A percentile compares a stretch with the other conserved stretches of the same genome.
These are phyloP conservation scores for Dioscorea zingiberensis DNA, from an alignment of 106 monocot genomes.

Conservation along the genomic window DNA sequence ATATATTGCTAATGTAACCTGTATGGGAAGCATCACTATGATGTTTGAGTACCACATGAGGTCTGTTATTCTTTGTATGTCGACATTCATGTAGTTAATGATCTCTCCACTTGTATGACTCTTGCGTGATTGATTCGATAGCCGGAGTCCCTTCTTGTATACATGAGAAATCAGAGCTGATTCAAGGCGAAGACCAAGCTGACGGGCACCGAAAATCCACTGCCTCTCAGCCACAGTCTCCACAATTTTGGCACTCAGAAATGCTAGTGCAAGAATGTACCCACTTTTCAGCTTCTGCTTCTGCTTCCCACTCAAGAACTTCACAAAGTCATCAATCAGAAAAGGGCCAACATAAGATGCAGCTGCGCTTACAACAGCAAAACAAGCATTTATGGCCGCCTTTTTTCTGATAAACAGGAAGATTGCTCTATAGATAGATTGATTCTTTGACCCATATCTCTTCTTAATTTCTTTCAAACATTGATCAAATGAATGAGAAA, in stretches of 20 bases:
- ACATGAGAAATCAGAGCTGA: conserved; percentile 71
- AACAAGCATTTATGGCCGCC: conserved; percentile 67
- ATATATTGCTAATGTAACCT: conserved; percentile 60
- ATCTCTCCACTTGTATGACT: conserved; percentile 80
- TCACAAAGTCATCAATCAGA: conserved; percentile 61
- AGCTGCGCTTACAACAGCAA: conserved; percentile 68
- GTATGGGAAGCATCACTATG: conserved; percentile 82
- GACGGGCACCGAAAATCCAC: conserved; percentile 82
- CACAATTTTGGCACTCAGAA: conserved; percentile 65
- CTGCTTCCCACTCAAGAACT: conserved; percentile 47
- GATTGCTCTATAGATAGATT: conserved; percentile 58
- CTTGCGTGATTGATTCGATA: conserved; percentile 63
- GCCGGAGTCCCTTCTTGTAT: conserved; percentile 65
- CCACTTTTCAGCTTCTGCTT: conserved; percentile 43
- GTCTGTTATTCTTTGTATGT: conserved; percentile 81
- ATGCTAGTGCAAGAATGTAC: conserved; percentile 56
- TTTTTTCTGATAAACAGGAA: conserved; percentile 62
- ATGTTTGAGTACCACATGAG: conserved; percentile 74
- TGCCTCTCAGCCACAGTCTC: conserved; percentile 74
- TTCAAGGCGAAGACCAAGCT: conserved; percentile 73
- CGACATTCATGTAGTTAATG: conserved; percentile 94
- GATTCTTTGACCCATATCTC: neutral
- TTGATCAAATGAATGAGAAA: neutral
- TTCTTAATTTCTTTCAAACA: too few relatives aligned
- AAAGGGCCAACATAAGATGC: conserved; percentile 81